These are phyloP conservation scores for Aspergillus luchuensis DNA, from an alignment of 2,329 filamentous ascomycete genomes.

Conservation along the genomic window DNA sequence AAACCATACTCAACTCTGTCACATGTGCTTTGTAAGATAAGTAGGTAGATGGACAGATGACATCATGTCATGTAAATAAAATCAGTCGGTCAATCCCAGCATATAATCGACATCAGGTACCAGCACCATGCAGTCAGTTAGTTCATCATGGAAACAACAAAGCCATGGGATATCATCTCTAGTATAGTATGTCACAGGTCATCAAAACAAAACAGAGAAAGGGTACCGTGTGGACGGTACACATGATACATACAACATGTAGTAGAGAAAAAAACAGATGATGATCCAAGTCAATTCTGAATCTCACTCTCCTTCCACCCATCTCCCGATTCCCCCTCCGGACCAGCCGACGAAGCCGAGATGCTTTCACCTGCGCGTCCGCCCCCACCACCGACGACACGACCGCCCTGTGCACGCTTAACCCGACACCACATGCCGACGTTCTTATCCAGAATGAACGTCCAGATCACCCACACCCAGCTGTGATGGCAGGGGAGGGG, in stretches of 20 bases:
- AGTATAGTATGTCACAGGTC: constrained; percentile 3
- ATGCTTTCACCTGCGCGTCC: constrained; percentile 49
- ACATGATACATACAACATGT: no score
- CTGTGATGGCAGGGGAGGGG: constrained; percentile 83
- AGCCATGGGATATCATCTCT: constrained; percentile 16
- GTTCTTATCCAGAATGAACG: constrained; percentile 87
- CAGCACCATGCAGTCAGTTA: not conserved
- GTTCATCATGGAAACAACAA: not conserved
- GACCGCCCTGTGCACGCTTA: constrained; percentile 79
- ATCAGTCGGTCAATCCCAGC: not conserved
- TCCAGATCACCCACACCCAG: constrained; percentile 93
- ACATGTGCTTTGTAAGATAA: not conserved
- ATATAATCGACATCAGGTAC: not conserved
- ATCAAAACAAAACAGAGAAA: not conserved
- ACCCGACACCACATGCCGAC: constrained; percentile 91
- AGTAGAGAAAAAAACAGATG: not conserved
- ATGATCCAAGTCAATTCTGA: constrained; percentile 53
- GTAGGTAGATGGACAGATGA: not conserved
- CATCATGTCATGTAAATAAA: not conserved
- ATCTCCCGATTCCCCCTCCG: constrained; percentile 48
- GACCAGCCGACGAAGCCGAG: constrained; percentile 46
- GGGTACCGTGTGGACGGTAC: not conserved
- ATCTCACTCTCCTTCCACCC: constrained; percentile 71
- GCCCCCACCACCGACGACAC: constrained; percentile 54
- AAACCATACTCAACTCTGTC: no score